A percentile compares a stretch with the other conserved stretches of the same genome.
phyloP scores from a whole-genome alignment of 2,329 filamentous ascomycete species.

The Ascosphaera apis region DNA sequence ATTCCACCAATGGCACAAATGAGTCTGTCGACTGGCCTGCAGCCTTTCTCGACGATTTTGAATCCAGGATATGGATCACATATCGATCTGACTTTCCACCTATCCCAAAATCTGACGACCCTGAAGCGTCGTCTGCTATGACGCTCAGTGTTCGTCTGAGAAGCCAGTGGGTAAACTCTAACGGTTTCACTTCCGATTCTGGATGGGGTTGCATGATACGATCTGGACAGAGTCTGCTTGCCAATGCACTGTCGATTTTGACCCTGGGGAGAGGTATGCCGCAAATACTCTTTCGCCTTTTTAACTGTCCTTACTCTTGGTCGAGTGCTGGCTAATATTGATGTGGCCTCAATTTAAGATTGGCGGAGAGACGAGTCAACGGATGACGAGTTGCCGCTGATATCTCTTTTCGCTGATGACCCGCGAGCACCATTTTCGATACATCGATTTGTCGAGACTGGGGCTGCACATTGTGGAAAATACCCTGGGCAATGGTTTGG shows the following conservation, averaged over 20 bases:
- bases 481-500: slow-evolving; percentile 97
- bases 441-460: slow-evolving; percentile 78
- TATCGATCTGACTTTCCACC: slow-evolving; percentile 70
- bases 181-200: slow-evolving; percentile 74
- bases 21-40: slow-evolving; percentile 48
- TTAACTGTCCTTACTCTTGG: too few relatives aligned
- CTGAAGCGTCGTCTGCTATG: slow-evolving; percentile 45
- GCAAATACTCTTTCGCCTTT: neutral
- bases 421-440: slow-evolving; percentile 76
- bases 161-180: slow-evolving; percentile 52
- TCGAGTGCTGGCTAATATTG: neutral
- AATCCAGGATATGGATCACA: slow-evolving; percentile 87
- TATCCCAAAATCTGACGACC: slow-evolving; percentile 58
- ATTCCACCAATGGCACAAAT: slow-evolving; percentile 5
- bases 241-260: slow-evolving; percentile 56
- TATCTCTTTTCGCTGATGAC: slow-evolving; percentile 72
- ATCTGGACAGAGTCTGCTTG: slow-evolving; percentile 78
- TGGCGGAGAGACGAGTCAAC: slow-evolving; percentile 44
- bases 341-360: slow-evolving; percentile 21
- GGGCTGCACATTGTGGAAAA: slow-evolving; percentile 70
- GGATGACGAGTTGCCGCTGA: slow-evolving; percentile 42
- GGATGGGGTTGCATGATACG: slow-evolving; percentile 99
- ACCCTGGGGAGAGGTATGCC: slow-evolving; percentile 51
- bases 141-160: slow-evolving; percentile 69
- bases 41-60: slow-evolving; percentile 75